phyloP scores from a whole-genome alignment of 805 yeast species.

The Nakazawaea wyomingensis region DNA sequence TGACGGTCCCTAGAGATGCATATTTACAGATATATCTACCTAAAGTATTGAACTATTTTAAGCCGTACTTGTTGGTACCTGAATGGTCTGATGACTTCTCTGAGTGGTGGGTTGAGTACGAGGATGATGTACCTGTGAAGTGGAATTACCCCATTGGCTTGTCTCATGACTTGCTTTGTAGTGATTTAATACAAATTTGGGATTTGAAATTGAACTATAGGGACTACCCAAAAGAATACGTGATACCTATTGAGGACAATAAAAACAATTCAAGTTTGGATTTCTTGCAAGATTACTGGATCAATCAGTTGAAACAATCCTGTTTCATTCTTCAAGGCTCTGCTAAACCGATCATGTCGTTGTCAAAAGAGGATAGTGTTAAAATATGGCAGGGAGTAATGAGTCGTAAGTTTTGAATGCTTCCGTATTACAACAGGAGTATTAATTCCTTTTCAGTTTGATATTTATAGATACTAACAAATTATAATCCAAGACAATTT shows the following conservation, averaged over 20 bases:
- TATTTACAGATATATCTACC: slow-evolving; percentile 44
- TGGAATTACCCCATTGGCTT: slow-evolving; percentile 81
- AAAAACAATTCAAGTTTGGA: background rate
- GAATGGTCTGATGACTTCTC: slow-evolving; percentile 13
- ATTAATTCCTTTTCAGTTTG: too few species aligned
- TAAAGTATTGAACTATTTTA: slow-evolving; percentile 33
- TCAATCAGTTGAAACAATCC: slow-evolving; percentile 79
- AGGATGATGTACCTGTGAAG: slow-evolving; percentile 50
- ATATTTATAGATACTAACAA: slow-evolving; percentile 14
- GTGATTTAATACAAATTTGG: slow-evolving; percentile 32
- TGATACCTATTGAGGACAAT: slow-evolving; percentile 33
- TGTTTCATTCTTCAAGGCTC: slow-evolving; percentile 70
- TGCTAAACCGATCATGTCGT: slow-evolving; percentile 74
- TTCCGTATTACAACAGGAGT: too few species aligned
- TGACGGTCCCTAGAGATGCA: slow-evolving; percentile 36
- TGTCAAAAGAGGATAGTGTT: slow-evolving; percentile 58
- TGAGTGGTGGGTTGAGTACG: slow-evolving; percentile 61
- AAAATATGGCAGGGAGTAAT: slow-evolving; percentile 51
- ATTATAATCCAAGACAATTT: slow-evolving; percentile 19
- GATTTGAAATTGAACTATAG: slow-evolving; percentile 36
- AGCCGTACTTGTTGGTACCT: slow-evolving; percentile 23
- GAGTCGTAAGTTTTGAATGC: slow-evolving; percentile 25
- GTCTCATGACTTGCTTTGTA: slow-evolving; percentile 45
- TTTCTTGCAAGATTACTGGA: slow-evolving; percentile 49
- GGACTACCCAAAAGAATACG: slow-evolving; percentile 36